Evolutionary conservation across 2,329 filamentous ascomycete species (phyloP).

Genomic region (Fusarium humuli): DNA sequence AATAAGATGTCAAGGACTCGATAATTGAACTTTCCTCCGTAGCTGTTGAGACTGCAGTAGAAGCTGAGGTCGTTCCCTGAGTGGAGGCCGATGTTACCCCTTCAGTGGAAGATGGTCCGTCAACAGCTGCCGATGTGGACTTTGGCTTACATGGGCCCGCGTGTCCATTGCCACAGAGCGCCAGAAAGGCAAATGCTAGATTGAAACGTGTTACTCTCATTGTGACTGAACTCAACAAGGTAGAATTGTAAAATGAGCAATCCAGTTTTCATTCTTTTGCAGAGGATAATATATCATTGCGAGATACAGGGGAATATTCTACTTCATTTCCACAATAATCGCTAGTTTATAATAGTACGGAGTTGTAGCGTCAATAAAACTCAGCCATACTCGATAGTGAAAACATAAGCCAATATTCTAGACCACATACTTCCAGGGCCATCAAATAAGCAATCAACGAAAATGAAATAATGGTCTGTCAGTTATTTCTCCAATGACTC

Average conservation of each 20-base stretch:
- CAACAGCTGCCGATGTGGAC: background rate
- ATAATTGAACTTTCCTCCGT: background rate
- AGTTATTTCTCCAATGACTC: background rate
- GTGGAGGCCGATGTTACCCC: background rate
- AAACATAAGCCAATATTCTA: no score
- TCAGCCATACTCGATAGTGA: background rate
- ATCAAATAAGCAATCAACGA: no score
- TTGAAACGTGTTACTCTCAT: background rate
- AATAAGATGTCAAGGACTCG: background rate
- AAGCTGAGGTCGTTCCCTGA: background rate
- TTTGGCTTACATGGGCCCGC: background rate
- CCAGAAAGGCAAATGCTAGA: background rate
- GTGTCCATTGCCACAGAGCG: background rate
- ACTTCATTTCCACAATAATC: background rate
- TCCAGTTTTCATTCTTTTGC: no score
- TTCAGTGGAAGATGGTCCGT: background rate
- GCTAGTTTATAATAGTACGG: rapidly evolving
- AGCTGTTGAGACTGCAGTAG: background rate
- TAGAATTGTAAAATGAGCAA: no score
- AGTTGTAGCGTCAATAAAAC: background rate
- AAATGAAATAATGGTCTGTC: no score
- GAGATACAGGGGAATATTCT: no score
- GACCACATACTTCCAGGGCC: no score
- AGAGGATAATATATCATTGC: no score
- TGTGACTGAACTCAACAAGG: background rate